These are phyloP conservation scores for Penicillium sp. DNA, from an alignment of 2,329 filamentous ascomycete species.

Conservation along the genomic window DNA sequence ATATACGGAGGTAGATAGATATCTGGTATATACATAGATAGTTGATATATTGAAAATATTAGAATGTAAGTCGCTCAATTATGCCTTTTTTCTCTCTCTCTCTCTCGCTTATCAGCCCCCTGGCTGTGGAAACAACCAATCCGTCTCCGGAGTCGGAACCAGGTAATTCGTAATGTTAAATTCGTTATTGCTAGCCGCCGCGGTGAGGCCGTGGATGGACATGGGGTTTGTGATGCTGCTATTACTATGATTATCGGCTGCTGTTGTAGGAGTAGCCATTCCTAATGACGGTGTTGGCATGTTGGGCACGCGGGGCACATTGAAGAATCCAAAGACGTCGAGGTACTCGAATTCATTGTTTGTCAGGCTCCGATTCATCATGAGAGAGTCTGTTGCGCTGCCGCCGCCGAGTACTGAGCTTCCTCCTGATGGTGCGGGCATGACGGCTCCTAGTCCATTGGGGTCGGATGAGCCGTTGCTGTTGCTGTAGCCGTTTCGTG, in stretches of 20 bases:
- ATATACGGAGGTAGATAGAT: background rate
- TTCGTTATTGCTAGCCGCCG: conserved; percentile 26
- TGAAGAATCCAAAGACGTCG: conserved; percentile 94
- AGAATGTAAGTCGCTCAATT: background rate
- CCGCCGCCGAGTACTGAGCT: background rate
- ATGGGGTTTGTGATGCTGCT: conserved; percentile 29
- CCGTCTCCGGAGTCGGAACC: conserved; percentile 44
- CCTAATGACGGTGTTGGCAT: conserved; percentile 21
- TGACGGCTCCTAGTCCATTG: conserved; percentile 11
- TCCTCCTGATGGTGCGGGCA: conserved; percentile 16
- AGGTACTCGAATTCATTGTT: conserved; percentile 80
- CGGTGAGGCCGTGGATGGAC: conserved; percentile 34
- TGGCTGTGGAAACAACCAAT: conserved; percentile 38
- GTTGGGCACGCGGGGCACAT: conserved; percentile 68
- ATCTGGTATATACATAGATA: background rate
- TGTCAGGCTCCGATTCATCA: conserved; percentile 5
- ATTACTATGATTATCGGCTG: conserved; percentile 13
- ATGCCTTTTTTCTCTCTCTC: background rate
- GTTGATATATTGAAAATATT: background rate
- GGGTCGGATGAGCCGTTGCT: background rate
- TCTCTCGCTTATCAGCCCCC: background rate
- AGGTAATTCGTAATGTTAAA: conserved; percentile 46
- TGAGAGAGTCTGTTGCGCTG: background rate
- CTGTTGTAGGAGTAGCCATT: background rate
- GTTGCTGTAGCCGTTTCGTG: conserved; percentile 32